Conservation (phyloP, 1,139 yeast genomes). For the Sugiyamaella castrensis region DNA sequence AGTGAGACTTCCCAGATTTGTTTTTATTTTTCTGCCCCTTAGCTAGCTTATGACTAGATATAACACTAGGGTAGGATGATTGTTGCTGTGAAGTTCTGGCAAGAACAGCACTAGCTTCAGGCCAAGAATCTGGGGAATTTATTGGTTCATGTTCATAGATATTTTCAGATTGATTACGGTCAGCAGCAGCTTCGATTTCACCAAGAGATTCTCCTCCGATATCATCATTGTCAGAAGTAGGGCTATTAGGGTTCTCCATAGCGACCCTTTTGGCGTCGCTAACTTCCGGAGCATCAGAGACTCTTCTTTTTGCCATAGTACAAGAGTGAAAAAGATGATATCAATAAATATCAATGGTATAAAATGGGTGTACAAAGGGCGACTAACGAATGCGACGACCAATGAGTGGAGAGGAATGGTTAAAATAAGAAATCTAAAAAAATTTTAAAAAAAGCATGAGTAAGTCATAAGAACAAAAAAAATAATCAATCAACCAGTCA, state of each 20-base stretch:
- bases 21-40: neutral
- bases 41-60: no score
- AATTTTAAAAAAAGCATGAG: no score
- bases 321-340: neutral
- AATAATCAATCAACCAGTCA: no score
- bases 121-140: neutral
- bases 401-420: no score
- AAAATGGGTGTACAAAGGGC: no score
- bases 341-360: no score
- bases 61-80: neutral
- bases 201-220: slow-evolving; percentile 3
- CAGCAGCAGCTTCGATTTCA: slow-evolving; percentile 9
- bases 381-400: no score
- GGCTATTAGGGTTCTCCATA: slow-evolving; percentile 42
- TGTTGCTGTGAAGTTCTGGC: neutral
- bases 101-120: neutral
- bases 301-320: slow-evolving; percentile 60
- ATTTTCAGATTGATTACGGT: slow-evolving; percentile 1
- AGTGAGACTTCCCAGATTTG: neutral
- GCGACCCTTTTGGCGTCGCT: slow-evolving; percentile 60
- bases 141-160: no score
- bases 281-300: slow-evolving; percentile 47
- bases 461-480: no score
- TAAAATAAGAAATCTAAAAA: no score
- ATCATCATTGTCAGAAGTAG: slow-evolving; percentile 13